Base-by-base conservation (phyloP, 345 rosid species). In the Eucalyptus rudis region DNA sequence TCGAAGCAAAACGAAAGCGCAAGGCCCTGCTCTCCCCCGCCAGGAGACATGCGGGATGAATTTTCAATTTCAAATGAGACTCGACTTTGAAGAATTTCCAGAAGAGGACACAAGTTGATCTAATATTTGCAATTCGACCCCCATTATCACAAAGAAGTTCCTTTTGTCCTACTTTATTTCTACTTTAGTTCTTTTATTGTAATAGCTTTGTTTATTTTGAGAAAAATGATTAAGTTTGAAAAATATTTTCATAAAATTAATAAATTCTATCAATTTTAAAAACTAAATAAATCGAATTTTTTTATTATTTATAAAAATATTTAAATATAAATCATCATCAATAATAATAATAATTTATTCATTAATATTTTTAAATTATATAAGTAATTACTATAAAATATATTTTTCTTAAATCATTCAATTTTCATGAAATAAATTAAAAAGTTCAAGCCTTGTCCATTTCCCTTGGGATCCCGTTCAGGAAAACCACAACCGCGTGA, bases 311-410 rank as follows among this genome's bases (percentile, higher is more conserved):
- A 49, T 16, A 49, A 49, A 49, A 2, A 13, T 50, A 5, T 50
- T 50, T 14, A 50, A 49, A 49, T 49, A 49, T 12, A 49, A 13
- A 49, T 49, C 51, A 3, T 13, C 2, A 0, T 14, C 0, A 6
- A 50, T 14, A 50, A 14, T 5, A 50, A n/a, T n/a, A 50, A 50
- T 14, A 15, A 0, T 2, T 14, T 15, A 6, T 16, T 51, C 2
- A 16, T 16, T 51, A 51, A 16, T 51, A 6, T 16, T 51, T 51
- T 51, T 2, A 7, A 51, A 16, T 51, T 1, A 0, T 16, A 16
- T 51, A 51, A 0, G 0, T 51, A 51, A 51, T 0, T 51, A 51
- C 1, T 51, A 51, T 51, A 51, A 16, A 50, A 50, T 1, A 50
- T 50, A 6, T 16, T 50, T 50, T n/a, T n/a, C n/a, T 51, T 2